A percentile compares a stretch with the other conserved stretches of the same genome.
These are phyloP conservation scores for Stemphylium beticola DNA, from an alignment of 2,329 filamentous ascomycete genomes.

Conservation along the genomic window DNA sequence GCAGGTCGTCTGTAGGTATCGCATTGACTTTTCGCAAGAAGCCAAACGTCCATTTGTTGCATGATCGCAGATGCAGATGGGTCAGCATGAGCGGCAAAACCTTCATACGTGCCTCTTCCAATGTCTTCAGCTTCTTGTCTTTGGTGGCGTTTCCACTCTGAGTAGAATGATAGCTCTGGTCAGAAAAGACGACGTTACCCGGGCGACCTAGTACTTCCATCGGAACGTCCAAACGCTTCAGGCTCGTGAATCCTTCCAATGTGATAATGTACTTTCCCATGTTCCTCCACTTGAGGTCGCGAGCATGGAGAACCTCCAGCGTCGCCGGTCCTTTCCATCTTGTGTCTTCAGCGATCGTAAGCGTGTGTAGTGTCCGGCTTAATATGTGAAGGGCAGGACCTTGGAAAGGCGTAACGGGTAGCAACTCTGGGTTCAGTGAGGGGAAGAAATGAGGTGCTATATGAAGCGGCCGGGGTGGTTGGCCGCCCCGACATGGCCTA, in stretches of 20 bases:
- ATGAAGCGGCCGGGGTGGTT: neutral
- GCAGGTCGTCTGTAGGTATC: neutral
- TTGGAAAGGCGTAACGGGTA: constrained; percentile 11
- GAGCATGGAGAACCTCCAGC: constrained; percentile 12
- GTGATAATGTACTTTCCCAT: constrained; percentile 23
- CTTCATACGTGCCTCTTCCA: constrained; percentile 1
- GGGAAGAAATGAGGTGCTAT: neutral
- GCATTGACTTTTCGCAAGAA: constrained; percentile 14
- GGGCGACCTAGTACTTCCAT: constrained; percentile 15
- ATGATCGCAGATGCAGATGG: constrained; percentile 15
- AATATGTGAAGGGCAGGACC: constrained; percentile 10
- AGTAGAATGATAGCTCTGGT: neutral
- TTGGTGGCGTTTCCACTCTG: neutral
- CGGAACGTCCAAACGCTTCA: constrained; percentile 15
- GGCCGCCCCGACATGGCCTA: neutral
- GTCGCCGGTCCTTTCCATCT: constrained; percentile 16
- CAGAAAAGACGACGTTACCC: constrained; percentile 6
- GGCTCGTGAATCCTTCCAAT: constrained; percentile 3
- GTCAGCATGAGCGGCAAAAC: constrained; percentile 12
- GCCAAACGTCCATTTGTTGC: constrained; percentile 11
- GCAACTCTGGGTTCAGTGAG: constrained; percentile 5
- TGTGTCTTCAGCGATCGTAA: constrained; percentile 16
- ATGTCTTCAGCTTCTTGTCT: neutral
- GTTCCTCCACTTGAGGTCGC: constrained; percentile 11
- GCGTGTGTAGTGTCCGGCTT: constrained; percentile 12